Conservation (phyloP, 2,329 filamentous ascomycete species). For the Lecanicillium sp. region DNA sequence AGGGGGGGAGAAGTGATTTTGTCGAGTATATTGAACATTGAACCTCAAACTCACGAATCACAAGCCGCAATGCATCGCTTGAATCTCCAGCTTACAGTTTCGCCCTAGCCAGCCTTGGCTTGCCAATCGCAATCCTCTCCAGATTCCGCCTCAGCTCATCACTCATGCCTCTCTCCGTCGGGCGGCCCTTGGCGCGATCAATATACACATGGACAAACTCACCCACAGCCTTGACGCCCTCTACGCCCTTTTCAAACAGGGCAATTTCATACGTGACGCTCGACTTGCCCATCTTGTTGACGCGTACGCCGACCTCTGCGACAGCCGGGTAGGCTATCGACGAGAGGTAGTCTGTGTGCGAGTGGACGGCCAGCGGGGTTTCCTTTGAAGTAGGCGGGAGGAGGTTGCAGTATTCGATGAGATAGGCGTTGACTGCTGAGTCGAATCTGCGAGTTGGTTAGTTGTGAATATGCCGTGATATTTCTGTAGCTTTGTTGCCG, state of each 20-base stretch:
- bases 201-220: slow-evolving; percentile 86
- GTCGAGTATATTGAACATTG: too few relatives aligned
- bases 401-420: slow-evolving; percentile 70
- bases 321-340: slow-evolving; percentile 75
- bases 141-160: slow-evolving; percentile 49
- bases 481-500: too few relatives aligned
- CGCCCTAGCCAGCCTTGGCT: slow-evolving; percentile 9
- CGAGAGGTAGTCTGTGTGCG: slow-evolving; percentile 77
- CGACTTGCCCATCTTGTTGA: slow-evolving; percentile 75
- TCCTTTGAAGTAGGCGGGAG: slow-evolving; percentile 61
- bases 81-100: too few relatives aligned
- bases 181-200: slow-evolving; percentile 61
- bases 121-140: slow-evolving; percentile 40
- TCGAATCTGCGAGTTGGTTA: slow-evolving; percentile 53
- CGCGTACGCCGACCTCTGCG: slow-evolving; percentile 72
- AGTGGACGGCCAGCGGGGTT: slow-evolving; percentile 78
- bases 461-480: too few relatives aligned
- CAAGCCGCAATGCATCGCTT: too few relatives aligned
- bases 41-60: too few relatives aligned
- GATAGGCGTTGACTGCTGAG: slow-evolving; percentile 80
- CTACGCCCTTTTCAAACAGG: slow-evolving; percentile 67
- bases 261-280: slow-evolving; percentile 88
- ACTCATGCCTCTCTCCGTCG: slow-evolving; percentile 58
- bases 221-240: slow-evolving; percentile 73
- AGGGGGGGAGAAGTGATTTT: too few relatives aligned